A percentile compares a stretch with the other conserved stretches of the same genome.
Conservation (phyloP, 495 filamentous ascomycete species). For the Penicillium canariense region DNA sequence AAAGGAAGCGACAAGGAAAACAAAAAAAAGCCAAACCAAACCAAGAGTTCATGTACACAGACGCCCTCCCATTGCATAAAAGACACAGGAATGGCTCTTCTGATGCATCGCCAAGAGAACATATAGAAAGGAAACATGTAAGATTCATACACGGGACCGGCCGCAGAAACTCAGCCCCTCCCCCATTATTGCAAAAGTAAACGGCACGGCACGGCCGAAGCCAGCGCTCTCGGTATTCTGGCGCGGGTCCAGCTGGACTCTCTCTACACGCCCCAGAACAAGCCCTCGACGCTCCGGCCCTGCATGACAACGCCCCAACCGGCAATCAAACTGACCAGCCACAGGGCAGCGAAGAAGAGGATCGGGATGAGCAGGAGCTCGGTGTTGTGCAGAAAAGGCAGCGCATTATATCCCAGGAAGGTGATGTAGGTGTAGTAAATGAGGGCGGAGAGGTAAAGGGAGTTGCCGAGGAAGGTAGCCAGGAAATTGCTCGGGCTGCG, state of each 20-base stretch:
- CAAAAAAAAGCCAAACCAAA: background rate
- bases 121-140: conserved; percentile 8
- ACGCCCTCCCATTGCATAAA: background rate
- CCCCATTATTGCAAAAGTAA: no score
- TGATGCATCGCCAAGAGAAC: conserved; percentile 20
- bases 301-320: conserved; percentile 49
- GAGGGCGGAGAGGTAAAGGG: conserved; percentile 67
- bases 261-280: conserved; percentile 52
- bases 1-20: background rate
- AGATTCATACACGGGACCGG: conserved; percentile 21
- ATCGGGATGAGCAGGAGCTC: conserved; percentile 66
- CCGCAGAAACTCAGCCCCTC: background rate
- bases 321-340: conserved; percentile 58
- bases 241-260: no score
- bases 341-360: conserved; percentile 57
- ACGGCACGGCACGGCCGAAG: no score
- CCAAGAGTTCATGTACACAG: background rate
- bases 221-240: no score
- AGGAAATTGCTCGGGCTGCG: conserved; percentile 47
- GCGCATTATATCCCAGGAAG: conserved; percentile 72
- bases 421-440: conserved; percentile 70
- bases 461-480: conserved; percentile 67
- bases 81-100: conserved; percentile 13
- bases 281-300: conserved; percentile 39
- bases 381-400: conserved; percentile 72